phyloP scores from a whole-genome alignment of 495 filamentous ascomycete species.

The Geopyxis carbonaria region DNA sequence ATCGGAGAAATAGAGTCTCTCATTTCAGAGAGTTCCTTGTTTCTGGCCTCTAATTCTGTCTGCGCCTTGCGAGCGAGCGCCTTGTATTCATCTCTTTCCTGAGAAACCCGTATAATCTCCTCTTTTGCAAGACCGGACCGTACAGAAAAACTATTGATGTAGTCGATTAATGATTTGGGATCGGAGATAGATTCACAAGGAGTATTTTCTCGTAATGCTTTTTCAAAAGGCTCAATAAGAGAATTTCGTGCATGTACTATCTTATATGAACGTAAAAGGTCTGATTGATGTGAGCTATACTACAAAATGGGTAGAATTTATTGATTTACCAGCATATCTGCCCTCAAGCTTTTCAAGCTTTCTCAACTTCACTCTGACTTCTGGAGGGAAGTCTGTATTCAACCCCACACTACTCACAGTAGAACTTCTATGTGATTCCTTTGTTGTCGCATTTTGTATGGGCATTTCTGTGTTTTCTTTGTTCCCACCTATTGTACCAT shows the following conservation, averaged over 20 bases:
- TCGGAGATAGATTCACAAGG: slow-evolving; percentile 77
- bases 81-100: slow-evolving; percentile 64
- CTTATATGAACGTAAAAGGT: slow-evolving; percentile 78
- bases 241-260: slow-evolving; percentile 70
- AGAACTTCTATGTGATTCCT: background rate
- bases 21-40: slow-evolving; percentile 15
- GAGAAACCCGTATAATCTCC: slow-evolving; percentile 73
- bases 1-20: slow-evolving; percentile 14
- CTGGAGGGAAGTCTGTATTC: slow-evolving; percentile 49
- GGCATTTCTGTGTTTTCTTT: slow-evolving; percentile 7
- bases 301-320: slow-evolving; percentile 9
- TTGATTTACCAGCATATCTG: slow-evolving; percentile 56
- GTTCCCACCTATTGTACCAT: background rate
- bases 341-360: slow-evolving; percentile 76
- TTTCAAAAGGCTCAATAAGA: slow-evolving; percentile 84
- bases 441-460: background rate
- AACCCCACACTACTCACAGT: slow-evolving; percentile 6
- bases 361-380: slow-evolving; percentile 51
- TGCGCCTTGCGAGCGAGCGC: slow-evolving; percentile 50
- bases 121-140: slow-evolving; percentile 82
- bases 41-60: slow-evolving; percentile 32
- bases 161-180: slow-evolving; percentile 71
- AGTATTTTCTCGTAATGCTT: slow-evolving; percentile 73
- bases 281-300: slow-evolving; percentile 29
- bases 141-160: slow-evolving; percentile 73